phyloP scores from a whole-genome alignment of 495 filamentous ascomycete species.

The Aspergillus avenaceus region DNA sequence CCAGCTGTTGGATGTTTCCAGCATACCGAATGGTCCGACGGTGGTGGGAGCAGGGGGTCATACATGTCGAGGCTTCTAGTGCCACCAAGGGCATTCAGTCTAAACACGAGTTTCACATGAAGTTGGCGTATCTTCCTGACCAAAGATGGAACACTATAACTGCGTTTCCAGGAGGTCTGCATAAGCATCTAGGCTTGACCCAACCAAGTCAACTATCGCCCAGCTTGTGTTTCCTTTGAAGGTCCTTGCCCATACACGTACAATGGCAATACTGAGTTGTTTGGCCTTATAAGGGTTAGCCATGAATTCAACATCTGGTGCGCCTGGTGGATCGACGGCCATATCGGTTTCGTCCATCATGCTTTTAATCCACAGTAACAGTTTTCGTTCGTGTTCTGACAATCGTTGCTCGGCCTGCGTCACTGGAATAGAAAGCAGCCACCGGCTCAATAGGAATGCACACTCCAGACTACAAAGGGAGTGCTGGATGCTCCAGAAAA shows the following conservation, averaged over 20 bases:
- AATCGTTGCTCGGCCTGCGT: conserved; percentile 42
- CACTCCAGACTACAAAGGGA: conserved; percentile 53
- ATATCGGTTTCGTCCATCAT: conserved; percentile 78
- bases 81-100: not conserved
- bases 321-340: conserved; percentile 49
- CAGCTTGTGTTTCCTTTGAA: conserved; percentile 55
- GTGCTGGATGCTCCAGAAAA: conserved; percentile 55
- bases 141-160: conserved; percentile 3
- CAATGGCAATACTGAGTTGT: conserved; percentile 47
- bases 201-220: conserved; percentile 50
- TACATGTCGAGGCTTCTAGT: not conserved
- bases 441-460: conserved; percentile 49
- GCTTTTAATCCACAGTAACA: conserved; percentile 63
- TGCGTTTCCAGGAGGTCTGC: conserved; percentile 37
- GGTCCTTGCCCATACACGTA: conserved; percentile 50
- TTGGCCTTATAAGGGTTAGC: conserved; percentile 42
- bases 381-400: conserved; percentile 56
- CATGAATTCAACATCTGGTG: conserved; percentile 42
- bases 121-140: not conserved
- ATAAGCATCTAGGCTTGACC: conserved; percentile 42
- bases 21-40: not conserved
- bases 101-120: not conserved
- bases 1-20: not conserved
- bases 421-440: conserved; percentile 46
- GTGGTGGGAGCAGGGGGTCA: not conserved